phyloP scores from a whole-genome alignment of 2,329 filamentous ascomycete species.

The Fusarium proliferatum region DNA sequence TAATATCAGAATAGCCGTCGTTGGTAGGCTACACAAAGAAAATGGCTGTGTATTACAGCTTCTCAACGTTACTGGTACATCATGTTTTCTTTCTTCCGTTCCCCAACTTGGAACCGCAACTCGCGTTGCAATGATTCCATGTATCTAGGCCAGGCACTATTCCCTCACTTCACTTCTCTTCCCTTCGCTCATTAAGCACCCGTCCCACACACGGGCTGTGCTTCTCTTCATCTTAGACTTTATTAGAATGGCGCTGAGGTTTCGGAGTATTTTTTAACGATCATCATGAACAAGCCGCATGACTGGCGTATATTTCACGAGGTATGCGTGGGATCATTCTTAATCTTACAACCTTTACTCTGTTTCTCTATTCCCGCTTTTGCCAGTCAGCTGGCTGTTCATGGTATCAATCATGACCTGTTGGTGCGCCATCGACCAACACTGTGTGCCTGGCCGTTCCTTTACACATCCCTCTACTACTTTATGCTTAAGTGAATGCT shows the following conservation, averaged over 20 bases:
- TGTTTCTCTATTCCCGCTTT: conserved; percentile 2
- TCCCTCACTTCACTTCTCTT: conserved; percentile 14
- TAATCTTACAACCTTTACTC: conserved; percentile 36
- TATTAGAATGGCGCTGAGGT: conserved; percentile 40
- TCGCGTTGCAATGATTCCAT: conserved; percentile 24
- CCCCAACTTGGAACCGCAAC: conserved; percentile 13
- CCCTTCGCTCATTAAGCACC: background rate
- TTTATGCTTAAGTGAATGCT: conserved; percentile 5
- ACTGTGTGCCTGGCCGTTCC: conserved; percentile 30
- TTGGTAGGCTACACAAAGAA: conserved; percentile 43
- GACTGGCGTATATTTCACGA: conserved; percentile 49
- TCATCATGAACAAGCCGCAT: conserved; percentile 46
- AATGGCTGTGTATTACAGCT: background rate
- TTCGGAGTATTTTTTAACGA: conserved; percentile 40
- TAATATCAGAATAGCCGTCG: conserved; percentile 48
- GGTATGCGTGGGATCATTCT: conserved; percentile 49
- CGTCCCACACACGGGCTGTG: conserved; percentile 4
- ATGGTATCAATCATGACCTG: conserved; percentile 20
- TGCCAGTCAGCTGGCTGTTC: conserved; percentile 10
- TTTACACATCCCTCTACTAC: conserved; percentile 2
- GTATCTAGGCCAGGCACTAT: conserved; percentile 37
- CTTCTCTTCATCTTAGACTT: conserved; percentile 25
- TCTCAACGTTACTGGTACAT: conserved; percentile 26
- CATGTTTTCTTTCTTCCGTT: conserved; percentile 21
- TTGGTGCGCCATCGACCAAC: conserved; percentile 22